Evolutionary conservation across 306 rosid genomes (phyloP).

Genomic region (Sicyos edulis): DNA sequence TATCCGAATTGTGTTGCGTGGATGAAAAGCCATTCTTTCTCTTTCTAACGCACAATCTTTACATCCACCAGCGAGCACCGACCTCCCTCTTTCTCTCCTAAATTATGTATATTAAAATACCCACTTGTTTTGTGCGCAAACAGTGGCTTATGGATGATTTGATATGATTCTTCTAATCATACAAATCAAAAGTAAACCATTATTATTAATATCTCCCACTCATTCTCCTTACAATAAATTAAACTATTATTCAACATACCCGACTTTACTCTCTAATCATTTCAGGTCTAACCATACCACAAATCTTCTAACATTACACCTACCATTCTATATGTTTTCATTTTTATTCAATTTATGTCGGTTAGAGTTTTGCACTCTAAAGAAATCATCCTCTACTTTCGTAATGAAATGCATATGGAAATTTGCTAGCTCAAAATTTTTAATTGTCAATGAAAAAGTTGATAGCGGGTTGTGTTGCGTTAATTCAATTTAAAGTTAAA

Average conservation of each 20-base stretch:
- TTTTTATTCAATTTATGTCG: not conserved
- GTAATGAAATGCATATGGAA: no score
- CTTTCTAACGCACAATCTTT: not conserved
- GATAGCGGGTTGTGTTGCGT: no score
- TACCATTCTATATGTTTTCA: no score
- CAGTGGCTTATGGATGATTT: not conserved
- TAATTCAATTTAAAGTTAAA: no score
- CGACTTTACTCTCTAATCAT: not conserved
- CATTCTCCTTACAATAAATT: not conserved
- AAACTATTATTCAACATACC: no score
- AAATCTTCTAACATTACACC: no score
- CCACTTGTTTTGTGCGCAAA: constrained; percentile 11
- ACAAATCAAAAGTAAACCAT: not conserved
- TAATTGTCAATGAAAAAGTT: no score
- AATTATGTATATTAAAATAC: not conserved
- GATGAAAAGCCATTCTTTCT: constrained; percentile 39
- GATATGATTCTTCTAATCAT: not conserved
- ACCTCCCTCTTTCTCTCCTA: constrained; percentile 29
- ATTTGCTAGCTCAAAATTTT: no score
- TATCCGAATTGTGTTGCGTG: constrained; percentile 36
- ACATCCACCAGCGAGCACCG: constrained; percentile 30
- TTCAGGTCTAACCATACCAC: no score
- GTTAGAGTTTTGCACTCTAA: not conserved
- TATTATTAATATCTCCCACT: not conserved
- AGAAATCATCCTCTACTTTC: no score